Evolutionary conservation across 371 early-diverging fungal species (phyloP).

Genomic region (Mucor velutinosus): DNA sequence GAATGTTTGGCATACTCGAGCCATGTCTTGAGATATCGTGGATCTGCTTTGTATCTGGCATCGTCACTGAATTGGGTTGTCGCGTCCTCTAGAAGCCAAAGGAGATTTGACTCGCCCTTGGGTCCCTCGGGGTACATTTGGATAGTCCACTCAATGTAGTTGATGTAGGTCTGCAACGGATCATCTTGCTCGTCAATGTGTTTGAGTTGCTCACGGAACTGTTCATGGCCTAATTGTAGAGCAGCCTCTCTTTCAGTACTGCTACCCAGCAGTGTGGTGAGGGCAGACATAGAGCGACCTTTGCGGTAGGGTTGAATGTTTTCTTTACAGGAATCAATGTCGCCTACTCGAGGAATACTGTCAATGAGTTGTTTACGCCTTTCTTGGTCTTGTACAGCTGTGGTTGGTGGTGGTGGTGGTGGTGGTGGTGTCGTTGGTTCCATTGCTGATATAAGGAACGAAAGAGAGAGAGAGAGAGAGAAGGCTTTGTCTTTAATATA

Average conservation of each 20-base stretch:
- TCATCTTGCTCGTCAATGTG: constrained; percentile 64
- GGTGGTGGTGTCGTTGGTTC: neutral
- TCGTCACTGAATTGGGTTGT: constrained; percentile 63
- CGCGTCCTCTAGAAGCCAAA: constrained; percentile 61
- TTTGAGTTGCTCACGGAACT: constrained; percentile 54
- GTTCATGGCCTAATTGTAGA: constrained; percentile 36
- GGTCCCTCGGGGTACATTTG: constrained; percentile 72
- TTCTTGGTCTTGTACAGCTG: neutral
- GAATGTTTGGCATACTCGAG: constrained; percentile 63
- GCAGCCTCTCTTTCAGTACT: constrained; percentile 32
- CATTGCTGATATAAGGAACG: neutral
- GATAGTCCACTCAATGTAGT: constrained; percentile 77
- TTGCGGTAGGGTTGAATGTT: constrained; percentile 74
- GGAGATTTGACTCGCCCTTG: constrained; percentile 54
- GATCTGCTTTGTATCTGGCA: constrained; percentile 72
- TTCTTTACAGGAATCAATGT: constrained; percentile 77
- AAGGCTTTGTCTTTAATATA: too few species aligned
- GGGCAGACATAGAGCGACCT: constrained; percentile 67
- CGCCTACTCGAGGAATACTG: constrained; percentile 35
- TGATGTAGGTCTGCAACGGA: constrained; percentile 73
- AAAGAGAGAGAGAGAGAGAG: neutral
- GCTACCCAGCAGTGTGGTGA: constrained; percentile 44
- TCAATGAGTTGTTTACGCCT: neutral
- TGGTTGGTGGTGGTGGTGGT: neutral
- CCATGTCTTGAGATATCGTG: constrained; percentile 77